A percentile compares a stretch with the other conserved stretches of the same genome.
phyloP scores from a whole-genome alignment of 2,329 filamentous ascomycete genomes.

The Neoarthrinium moseri region DNA sequence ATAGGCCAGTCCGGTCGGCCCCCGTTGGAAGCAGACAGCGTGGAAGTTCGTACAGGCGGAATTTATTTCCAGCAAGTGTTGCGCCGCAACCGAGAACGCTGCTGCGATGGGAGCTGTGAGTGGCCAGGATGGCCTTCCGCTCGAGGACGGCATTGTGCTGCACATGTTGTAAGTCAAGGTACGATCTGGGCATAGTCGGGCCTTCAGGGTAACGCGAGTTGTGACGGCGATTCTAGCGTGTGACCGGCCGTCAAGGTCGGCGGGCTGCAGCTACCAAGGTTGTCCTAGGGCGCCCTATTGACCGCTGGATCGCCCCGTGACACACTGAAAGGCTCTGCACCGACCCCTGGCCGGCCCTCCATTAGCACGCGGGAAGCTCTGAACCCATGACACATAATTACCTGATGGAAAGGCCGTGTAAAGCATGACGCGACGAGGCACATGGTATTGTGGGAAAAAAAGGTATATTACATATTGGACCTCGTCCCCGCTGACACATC shows the following conservation, averaged over 20 bases:
- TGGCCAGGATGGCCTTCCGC: too few species aligned
- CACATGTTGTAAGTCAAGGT: not conserved
- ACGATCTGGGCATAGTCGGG: not conserved
- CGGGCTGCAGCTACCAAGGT: conserved; percentile 5
- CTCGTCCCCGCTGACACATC: not conserved
- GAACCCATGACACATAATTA: conserved; percentile 22
- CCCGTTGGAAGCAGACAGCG: too few species aligned
- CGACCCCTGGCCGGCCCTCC: conserved; percentile 2
- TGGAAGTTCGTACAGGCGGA: too few species aligned
- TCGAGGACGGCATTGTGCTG: too few species aligned
- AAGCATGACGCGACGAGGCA: conserved; percentile 16
- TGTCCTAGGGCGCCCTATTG: not conserved
- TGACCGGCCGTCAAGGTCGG: conserved; percentile 2
- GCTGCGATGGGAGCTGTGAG: not conserved
- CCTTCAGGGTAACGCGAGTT: not conserved
- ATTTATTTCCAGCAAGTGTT: too few species aligned
- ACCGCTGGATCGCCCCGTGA: conserved; percentile 5
- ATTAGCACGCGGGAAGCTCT: conserved; percentile 2
- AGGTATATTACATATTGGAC: conserved; percentile 1
- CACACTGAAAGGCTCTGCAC: not conserved
- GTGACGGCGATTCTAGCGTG: not conserved
- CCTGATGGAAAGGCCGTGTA: conserved; percentile 19
- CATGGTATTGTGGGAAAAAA: conserved; percentile 7
- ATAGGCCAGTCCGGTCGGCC: too few species aligned
- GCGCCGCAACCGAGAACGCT: not conserved